A percentile compares a stretch with the other conserved stretches of the same genome.
Conservation (phyloP, 2,329 filamentous ascomycete species). For the Pseudogymnoascus sp. region DNA sequence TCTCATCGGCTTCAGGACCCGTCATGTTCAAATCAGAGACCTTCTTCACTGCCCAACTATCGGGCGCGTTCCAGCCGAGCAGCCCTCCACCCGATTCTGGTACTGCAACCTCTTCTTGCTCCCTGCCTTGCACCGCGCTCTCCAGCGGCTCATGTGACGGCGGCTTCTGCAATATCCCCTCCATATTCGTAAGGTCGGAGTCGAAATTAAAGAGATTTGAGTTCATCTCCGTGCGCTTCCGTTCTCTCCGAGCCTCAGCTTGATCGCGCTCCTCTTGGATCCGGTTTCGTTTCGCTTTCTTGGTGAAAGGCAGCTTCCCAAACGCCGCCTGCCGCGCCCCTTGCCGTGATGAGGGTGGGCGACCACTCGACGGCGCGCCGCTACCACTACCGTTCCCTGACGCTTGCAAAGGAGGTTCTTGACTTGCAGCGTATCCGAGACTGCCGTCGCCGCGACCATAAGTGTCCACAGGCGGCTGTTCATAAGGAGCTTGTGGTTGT, state of each 20-base stretch:
- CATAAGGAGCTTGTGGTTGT: not conserved
- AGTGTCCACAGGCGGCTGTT: constrained; percentile 20
- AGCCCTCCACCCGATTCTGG: constrained; percentile 28
- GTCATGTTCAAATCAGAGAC: constrained; percentile 56
- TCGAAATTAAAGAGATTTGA: constrained; percentile 66
- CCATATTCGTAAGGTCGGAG: constrained; percentile 83
- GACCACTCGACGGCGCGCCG: not conserved
- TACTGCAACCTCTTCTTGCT: constrained; percentile 36
- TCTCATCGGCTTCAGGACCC: constrained; percentile 60
- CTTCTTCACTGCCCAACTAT: constrained; percentile 90
- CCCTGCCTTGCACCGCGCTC: constrained; percentile 37
- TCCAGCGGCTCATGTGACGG: constrained; percentile 66
- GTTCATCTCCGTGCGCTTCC: constrained; percentile 41
- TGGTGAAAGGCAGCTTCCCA: constrained; percentile 55
- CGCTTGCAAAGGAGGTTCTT: constrained; percentile 19
- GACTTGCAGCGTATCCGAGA: constrained; percentile 13
- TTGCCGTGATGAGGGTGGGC: not conserved
- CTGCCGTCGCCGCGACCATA: constrained; percentile 27
- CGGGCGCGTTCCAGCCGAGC: constrained; percentile 82
- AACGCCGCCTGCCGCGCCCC: constrained; percentile 25
- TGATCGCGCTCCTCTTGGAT: constrained; percentile 51
- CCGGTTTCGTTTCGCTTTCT: constrained; percentile 44
- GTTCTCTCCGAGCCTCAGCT: constrained; percentile 22
- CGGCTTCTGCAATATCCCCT: constrained; percentile 73
- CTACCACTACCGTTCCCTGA: constrained; percentile 19